Conservation (phyloP, 495 filamentous ascomycete species). For the Thozetella sp. region DNA sequence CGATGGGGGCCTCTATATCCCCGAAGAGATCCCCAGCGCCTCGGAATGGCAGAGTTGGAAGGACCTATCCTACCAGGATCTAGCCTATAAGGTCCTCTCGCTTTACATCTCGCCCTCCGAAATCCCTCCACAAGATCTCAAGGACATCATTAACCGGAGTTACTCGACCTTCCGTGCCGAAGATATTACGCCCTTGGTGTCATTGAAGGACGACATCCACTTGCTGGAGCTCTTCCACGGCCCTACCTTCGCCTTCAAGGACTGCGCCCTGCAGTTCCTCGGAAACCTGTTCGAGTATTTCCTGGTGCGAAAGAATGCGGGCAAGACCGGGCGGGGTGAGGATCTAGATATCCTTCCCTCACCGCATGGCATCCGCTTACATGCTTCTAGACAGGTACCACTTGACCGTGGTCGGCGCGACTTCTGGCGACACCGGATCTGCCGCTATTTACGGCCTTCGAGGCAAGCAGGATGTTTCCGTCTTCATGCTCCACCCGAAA, state of each 20-base stretch:
- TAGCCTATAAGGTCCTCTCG: constrained; percentile 74
- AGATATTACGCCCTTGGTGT: constrained; percentile 72
- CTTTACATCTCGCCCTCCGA: constrained; percentile 83
- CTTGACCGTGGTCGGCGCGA: constrained; percentile 88
- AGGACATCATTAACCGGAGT: constrained; percentile 73
- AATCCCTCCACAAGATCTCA: constrained; percentile 79
- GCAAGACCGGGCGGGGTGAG: constrained; percentile 58
- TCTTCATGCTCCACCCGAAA: constrained; percentile 87
- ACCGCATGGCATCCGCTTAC: too few relatives aligned
- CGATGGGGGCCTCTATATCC: constrained; percentile 90
- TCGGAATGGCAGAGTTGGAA: constrained; percentile 72
- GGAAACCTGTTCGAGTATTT: constrained; percentile 98
- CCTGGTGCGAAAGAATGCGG: constrained; percentile 77
- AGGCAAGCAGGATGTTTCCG: constrained; percentile 94
- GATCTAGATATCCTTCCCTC: not conserved
- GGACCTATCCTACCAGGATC: constrained; percentile 74
- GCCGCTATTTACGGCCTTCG: constrained; percentile 96
- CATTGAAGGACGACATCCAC: constrained; percentile 72
- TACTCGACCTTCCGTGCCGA: constrained; percentile 85
- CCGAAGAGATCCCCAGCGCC: constrained; percentile 74
- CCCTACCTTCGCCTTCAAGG: constrained; percentile 96
- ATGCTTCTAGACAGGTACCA: constrained; percentile 66
- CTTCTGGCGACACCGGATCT: constrained; percentile 91
- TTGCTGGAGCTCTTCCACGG: constrained; percentile 96
- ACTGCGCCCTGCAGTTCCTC: constrained; percentile 85